A percentile compares a stretch with the other conserved stretches of the same genome.
Evolutionary conservation across 1,284 basidiomycete genomes (phyloP).

Genomic region (Earliella scabrosa): DNA sequence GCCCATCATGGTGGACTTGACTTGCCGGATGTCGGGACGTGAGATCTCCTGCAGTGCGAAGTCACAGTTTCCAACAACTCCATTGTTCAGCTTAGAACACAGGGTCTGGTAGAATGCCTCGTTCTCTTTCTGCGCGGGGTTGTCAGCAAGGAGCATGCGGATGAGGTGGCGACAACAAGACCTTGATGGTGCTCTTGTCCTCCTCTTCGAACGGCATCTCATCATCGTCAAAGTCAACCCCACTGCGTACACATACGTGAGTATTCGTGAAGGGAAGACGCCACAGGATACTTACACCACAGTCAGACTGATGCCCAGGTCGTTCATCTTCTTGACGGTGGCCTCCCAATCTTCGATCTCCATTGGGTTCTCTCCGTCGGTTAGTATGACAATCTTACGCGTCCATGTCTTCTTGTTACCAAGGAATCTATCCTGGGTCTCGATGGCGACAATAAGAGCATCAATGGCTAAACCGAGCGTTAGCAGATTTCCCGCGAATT

Average conservation of each 20-base stretch:
- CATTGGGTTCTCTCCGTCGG: conserved; percentile 78
- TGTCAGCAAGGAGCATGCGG: not conserved
- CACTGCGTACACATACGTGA: conserved; percentile 49
- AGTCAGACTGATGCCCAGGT: conserved; percentile 59
- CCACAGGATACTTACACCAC: conserved; percentile 58
- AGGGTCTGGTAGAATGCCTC: conserved; percentile 78
- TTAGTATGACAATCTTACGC: conserved; percentile 78
- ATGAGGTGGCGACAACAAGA: conserved; percentile 29
- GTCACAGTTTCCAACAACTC: conserved; percentile 72
- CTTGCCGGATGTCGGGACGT: conserved; percentile 70
- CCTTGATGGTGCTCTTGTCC: conserved; percentile 75
- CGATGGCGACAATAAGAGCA: conserved; percentile 84
- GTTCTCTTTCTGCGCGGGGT: conserved; percentile 61
- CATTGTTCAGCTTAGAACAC: conserved; percentile 46
- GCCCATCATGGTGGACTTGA: conserved; percentile 66
- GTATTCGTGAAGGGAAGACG: not conserved
- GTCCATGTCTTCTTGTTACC: conserved; percentile 78
- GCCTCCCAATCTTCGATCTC: conserved; percentile 75
- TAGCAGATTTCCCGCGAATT: too few relatives aligned
- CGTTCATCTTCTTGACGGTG: conserved; percentile 72
- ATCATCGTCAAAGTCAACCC: conserved; percentile 86
- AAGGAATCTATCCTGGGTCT: conserved; percentile 72
- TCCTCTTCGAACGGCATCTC: conserved; percentile 66
- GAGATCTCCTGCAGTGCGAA: conserved; percentile 70
- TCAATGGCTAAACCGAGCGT: conserved; percentile 68